Evolutionary conservation across 2,329 filamentous ascomycete genomes (phyloP).

Genomic region (Trichophyton benhamiae): DNA sequence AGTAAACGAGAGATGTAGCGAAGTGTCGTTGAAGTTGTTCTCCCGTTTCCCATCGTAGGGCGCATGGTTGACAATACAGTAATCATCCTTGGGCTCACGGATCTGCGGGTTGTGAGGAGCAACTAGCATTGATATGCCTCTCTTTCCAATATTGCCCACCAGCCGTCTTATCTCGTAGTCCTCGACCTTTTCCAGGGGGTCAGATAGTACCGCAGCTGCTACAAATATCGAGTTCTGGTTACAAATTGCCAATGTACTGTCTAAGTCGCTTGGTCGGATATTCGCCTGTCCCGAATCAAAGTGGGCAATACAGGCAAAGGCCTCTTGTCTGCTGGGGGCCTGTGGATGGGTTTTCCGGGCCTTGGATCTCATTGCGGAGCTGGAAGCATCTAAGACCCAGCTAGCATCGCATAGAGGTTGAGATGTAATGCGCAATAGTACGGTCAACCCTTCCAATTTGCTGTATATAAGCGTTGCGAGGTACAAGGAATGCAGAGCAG

Average conservation of each 20-base stretch:
- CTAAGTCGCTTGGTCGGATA: background rate
- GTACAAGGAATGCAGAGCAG: background rate
- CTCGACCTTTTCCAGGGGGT: constrained; percentile 48
- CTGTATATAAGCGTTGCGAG: background rate
- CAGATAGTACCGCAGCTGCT: constrained; percentile 82
- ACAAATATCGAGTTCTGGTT: constrained; percentile 5
- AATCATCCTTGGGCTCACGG: background rate
- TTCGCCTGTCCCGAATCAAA: background rate
- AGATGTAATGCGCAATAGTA: background rate
- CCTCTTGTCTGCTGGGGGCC: background rate
- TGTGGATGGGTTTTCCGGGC: too few relatives aligned
- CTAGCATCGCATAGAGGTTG: background rate
- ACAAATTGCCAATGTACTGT: background rate
- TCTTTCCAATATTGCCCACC: constrained; percentile 14
- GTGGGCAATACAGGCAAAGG: constrained; percentile 5
- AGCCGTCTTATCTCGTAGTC: background rate
- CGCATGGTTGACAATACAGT: constrained; percentile 12
- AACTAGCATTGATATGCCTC: constrained; percentile 13
- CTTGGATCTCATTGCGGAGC: too few relatives aligned
- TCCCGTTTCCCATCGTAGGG: constrained; percentile 14
- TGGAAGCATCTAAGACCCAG: background rate
- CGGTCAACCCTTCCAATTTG: background rate
- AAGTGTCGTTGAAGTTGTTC: constrained; percentile 14
- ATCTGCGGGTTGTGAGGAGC: constrained; percentile 11
- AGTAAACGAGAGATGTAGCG: constrained; percentile 18